Percentiles rank a stretch among this genome's conserved stretches.
phyloP scores from a whole-genome alignment of 768 basidiomycete species.

The Cystofilobasidium bisporidii region DNA sequence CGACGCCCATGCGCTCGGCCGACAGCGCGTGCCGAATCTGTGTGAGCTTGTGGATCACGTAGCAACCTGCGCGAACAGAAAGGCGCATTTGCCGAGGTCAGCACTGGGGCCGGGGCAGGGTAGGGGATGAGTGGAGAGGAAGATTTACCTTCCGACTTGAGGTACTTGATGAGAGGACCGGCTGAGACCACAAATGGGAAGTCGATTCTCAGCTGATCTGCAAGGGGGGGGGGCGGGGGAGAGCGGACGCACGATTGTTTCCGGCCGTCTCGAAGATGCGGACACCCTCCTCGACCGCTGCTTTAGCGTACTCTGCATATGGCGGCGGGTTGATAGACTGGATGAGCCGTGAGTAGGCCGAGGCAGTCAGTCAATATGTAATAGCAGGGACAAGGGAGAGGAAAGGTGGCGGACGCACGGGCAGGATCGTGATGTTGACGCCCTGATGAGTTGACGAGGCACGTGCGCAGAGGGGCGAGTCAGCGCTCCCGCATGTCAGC shows the following conservation, averaged over 20 bases:
- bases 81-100: no score
- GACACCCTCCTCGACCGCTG: constrained; percentile 77
- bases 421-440: constrained; percentile 69
- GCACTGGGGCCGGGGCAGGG: not conserved
- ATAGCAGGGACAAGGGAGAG: no score
- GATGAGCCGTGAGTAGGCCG: no score
- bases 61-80: constrained; percentile 24
- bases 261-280: constrained; percentile 86
- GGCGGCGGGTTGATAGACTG: constrained; percentile 77
- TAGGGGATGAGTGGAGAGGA: not conserved
- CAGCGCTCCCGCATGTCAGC: no score
- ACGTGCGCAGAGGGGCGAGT: no score
- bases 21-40: constrained; percentile 41
- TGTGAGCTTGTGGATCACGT: constrained; percentile 64
- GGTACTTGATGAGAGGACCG: constrained; percentile 63
- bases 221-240: no score
- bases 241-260: constrained; percentile 72
- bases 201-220: not conserved
- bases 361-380: no score
- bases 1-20: constrained; percentile 63
- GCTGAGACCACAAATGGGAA: constrained; percentile 44
- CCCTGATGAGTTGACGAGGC: no score
- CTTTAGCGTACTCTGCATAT: constrained; percentile 48
- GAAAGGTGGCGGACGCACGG: constrained; percentile 35
- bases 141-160: constrained; percentile 51